A percentile compares a stretch with the other conserved stretches of the same genome.
These are phyloP conservation scores for Violaceomyces palustris DNA, from an alignment of 1,284 basidiomycete species.

Conservation along the genomic window DNA sequence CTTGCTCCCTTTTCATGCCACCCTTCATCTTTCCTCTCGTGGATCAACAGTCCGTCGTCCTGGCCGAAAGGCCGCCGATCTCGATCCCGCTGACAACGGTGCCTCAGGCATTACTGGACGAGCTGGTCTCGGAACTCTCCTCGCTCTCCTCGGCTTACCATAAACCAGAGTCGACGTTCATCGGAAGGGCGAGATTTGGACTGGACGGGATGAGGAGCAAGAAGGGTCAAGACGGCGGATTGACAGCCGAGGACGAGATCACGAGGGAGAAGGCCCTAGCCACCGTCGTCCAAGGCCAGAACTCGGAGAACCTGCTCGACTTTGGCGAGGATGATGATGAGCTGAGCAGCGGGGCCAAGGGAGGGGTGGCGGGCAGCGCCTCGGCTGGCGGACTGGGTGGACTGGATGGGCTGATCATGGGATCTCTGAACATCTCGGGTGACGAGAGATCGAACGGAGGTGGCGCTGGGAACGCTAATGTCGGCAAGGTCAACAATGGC, in stretches of 20 bases:
- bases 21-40: not conserved
- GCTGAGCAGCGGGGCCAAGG: constrained; percentile 1
- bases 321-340: constrained; percentile 47
- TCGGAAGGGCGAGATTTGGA: constrained; percentile 53
- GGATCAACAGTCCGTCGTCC: constrained; percentile 79
- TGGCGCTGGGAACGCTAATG: not conserved
- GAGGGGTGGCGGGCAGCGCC: constrained; percentile 4
- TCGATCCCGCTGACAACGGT: constrained; percentile 85
- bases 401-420: constrained; percentile 40
- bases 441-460: not conserved
- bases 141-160: constrained; percentile 88
- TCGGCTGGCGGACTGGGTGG: constrained; percentile 29
- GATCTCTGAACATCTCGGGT: constrained; percentile 5
- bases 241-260: constrained; percentile 33
- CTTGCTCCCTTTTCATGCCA: not conserved
- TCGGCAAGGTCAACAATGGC: not conserved
- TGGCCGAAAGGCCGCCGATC: constrained; percentile 86
- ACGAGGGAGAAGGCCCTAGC: constrained; percentile 46
- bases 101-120: constrained; percentile 81
- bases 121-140: constrained; percentile 65
- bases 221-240: constrained; percentile 4
- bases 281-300: constrained; percentile 56
- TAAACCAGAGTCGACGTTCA: constrained; percentile 67
- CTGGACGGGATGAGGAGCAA: constrained; percentile 23
- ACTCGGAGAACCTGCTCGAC: constrained; percentile 49